Evolutionary conservation across 2,329 filamentous ascomycete species (phyloP).

Genomic region (Moelleriella libera): DNA sequence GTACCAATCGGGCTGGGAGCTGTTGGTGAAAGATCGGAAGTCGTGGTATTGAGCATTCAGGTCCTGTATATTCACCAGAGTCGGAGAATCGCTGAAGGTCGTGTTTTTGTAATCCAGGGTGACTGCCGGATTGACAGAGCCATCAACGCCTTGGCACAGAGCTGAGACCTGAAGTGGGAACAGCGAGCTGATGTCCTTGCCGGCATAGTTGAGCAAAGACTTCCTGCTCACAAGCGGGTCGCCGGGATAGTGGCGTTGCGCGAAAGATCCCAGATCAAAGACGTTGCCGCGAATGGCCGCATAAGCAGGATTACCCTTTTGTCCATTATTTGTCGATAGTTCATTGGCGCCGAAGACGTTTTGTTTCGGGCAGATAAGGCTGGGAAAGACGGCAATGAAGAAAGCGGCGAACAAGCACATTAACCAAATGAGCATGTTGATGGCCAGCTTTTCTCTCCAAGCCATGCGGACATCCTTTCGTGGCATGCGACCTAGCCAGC

Average conservation of each 20-base stretch:
- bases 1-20: constrained; percentile 84
- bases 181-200: constrained; percentile 70
- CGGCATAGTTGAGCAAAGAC: constrained; percentile 65
- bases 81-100: constrained; percentile 58
- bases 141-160: constrained; percentile 66
- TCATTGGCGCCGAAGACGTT: constrained; percentile 73
- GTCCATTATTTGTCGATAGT: constrained; percentile 59
- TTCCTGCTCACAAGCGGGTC: constrained; percentile 36
- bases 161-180: constrained; percentile 94
- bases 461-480: constrained; percentile 85
- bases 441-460: constrained; percentile 94
- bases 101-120: constrained; percentile 68
- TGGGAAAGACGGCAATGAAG: constrained; percentile 80
- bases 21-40: constrained; percentile 73
- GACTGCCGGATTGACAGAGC: constrained; percentile 53
- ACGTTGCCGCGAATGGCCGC: constrained; percentile 80
- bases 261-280: constrained; percentile 65
- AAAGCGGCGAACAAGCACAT: constrained; percentile 66
- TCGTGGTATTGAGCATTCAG: constrained; percentile 75
- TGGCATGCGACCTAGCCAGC: constrained; percentile 66
- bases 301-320: constrained; percentile 48
- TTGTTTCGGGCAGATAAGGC: constrained; percentile 81
- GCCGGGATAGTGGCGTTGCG: constrained; percentile 58
- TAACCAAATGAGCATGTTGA: constrained; percentile 96
- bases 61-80: constrained; percentile 52